Evolutionary conservation across 495 filamentous ascomycete species (phyloP).

Genomic region (Penicillium antarcticum): DNA sequence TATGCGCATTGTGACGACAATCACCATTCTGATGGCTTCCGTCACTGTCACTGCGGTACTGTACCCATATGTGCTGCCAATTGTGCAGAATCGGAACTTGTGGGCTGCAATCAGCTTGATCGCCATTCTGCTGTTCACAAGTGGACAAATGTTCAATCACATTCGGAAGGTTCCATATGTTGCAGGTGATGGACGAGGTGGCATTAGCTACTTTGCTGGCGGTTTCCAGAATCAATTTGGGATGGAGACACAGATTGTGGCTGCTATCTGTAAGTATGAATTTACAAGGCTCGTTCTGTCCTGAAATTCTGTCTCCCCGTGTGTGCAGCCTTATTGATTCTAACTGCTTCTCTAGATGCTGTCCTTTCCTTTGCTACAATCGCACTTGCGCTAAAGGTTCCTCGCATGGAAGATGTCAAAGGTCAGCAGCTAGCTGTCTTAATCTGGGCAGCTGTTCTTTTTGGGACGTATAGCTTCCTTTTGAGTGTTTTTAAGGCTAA

Average conservation of each 20-base stretch:
- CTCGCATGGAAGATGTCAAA: conserved; percentile 73
- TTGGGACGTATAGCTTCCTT: conserved; percentile 88
- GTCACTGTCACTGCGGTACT: conserved; percentile 67
- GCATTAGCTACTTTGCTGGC: conserved; percentile 85
- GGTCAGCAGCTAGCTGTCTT: conserved; percentile 79
- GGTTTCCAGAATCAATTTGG: conserved; percentile 96
- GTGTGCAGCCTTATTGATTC: background rate
- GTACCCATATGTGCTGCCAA: conserved; percentile 79
- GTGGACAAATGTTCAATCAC: conserved; percentile 99
- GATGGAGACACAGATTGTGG: conserved; percentile 93
- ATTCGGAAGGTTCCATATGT: conserved; percentile 98
- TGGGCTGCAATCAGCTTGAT: conserved; percentile 93
- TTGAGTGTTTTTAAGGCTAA: conserved; percentile 91
- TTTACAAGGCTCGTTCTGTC: background rate
- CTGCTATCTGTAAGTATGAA: conserved; percentile 80
- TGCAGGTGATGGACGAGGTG: conserved; percentile 77
- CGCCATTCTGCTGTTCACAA: conserved; percentile 88
- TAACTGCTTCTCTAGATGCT: conserved; percentile 60
- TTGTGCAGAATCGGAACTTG: conserved; percentile 85
- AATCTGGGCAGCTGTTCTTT: conserved; percentile 74
- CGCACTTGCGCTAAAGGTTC: conserved; percentile 83
- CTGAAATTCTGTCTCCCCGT: background rate
- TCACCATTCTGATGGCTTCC: conserved; percentile 63
- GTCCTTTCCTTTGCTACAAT: conserved; percentile 90
- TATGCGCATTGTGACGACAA: conserved; percentile 63